Evolutionary conservation across 208 protist genomes (phyloP), one percentile per base, ranked within the genome.

Genomic region (Willaertia magna): DNA sequence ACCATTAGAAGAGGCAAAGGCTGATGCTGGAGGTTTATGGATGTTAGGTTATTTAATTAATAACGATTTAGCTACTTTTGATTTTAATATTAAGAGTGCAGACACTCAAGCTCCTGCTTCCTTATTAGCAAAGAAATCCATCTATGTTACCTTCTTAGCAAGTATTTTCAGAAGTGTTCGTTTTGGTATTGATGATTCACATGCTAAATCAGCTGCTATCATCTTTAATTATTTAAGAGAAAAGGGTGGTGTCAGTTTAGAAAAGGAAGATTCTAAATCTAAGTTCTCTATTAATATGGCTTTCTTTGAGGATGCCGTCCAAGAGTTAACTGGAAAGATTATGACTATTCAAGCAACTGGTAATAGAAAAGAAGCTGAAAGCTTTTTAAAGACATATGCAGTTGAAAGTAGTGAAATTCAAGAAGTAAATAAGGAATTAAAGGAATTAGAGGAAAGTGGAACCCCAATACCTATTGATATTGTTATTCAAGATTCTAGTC

Each of bases 1-100:
- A n/a, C 34, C 43, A 40, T n/a, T 84, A 11, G 79, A 84, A 22
- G 79, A 84, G 11, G 20, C 34, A 16, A 84, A 84, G 79, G 79
- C 79, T 34, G 79, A 84, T 44, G 30, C 51, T 67, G 79, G 51
- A 52, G 79, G 79, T 42, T 67, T 84, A 34, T 84, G 79, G 79
- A 7, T 76, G 67, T 44, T 76, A 14, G 12, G 3, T 44, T n/a
- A 39, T 22, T n/a, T 76, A 4, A 7, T 76, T 42, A 44, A 76
- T 20, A 76, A 44, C 22, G 44, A 76, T 76, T 34, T 43, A 12
- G 26, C 26, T 52, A 43, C 76, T n/a, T 34, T 67, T 34, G 55
- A 67, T 67, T 67, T 67, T 30, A 26, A 26, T 2, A 34, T 67
- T 9, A 67, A 30, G 6, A 6, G 22, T 34, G n/a, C 22, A 34